Evolutionary conservation across 2,329 filamentous ascomycete species (phyloP), one percentile per base, ranked within the genome.

Genomic region (Venturia carpophila): DNA sequence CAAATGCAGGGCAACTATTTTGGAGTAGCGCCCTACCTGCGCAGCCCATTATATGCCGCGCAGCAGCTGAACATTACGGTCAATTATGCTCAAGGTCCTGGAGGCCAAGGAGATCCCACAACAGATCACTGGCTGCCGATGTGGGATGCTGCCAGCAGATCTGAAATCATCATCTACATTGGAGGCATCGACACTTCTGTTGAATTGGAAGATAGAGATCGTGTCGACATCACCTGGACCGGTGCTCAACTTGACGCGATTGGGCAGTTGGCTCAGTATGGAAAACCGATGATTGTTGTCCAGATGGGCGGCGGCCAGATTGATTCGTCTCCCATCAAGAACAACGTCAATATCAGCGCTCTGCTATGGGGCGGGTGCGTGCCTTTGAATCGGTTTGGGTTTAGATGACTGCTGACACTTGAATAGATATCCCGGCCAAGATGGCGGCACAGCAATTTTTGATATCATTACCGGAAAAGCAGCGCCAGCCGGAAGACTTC

Each of bases 1-100:
- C 79, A 85, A 66, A 79, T 87, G 75, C 82, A 82, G 62, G 85
- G 84, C 0, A 84, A 84, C 69, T 87, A 88, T 73, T 77, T 71
- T 66, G 84, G 85, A 37, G 73, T 77, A 2, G 78, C 85, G 0
- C 83, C 83, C 0, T 87, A 83, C 72, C 74, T 83, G 3, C 79
- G 78, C 67, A 80, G 78, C 4, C 84, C 84, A 0, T 74, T 84
- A 0, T 79, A 78, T 39, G 83, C 84, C 13, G 79, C 83, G 10
- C 70, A 80, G 45, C 72, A 78, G 27, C 76, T 80, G 3, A 77
- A 77, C 1, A 73, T 81, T 37, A 75, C 77, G 0, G 78, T 81
- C 27, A 76, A 76, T 67, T 81, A 81, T 66, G 80, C 77, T 1
- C 66, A 72, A 6, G 78, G 76, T 5, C 71, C 75, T 2, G 73